Percentiles rank a stretch among this genome's conserved stretches.
phyloP scores from a whole-genome alignment of 1,284 basidiomycete genomes.

The Vanrija sp. region DNA sequence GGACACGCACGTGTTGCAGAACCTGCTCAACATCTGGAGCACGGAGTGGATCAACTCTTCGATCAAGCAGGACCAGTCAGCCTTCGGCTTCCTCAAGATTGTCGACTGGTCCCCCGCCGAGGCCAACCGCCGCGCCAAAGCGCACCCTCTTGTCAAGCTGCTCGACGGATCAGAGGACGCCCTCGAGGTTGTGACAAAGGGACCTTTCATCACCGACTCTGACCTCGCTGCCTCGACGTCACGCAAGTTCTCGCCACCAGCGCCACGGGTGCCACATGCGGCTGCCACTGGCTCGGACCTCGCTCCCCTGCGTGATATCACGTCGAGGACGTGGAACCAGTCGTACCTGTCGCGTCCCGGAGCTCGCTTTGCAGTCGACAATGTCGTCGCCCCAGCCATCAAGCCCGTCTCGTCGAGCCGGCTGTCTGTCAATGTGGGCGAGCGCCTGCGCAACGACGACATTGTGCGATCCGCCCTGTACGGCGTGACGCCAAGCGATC shows the following conservation, averaged over 20 bases:
- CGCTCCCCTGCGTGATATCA: conserved; percentile 54
- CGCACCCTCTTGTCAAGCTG: conserved; percentile 31
- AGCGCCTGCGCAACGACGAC: conserved; percentile 54
- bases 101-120: conserved; percentile 62
- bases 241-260: conserved; percentile 43
- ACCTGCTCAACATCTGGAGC: conserved; percentile 88
- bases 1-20: conserved; percentile 62
- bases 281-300: conserved; percentile 6
- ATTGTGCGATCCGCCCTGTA: conserved; percentile 73
- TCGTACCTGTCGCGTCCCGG: conserved; percentile 76
- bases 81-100: conserved; percentile 74
- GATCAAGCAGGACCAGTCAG: conserved; percentile 56
- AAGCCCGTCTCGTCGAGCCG: conserved; percentile 69
- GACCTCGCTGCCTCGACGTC: conserved; percentile 54
- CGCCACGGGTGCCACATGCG: conserved; percentile 43
- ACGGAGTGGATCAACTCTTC: conserved; percentile 73
- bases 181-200: conserved; percentile 42
- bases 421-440: conserved; percentile 70
- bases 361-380: conserved; percentile 75
- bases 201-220: conserved; percentile 48
- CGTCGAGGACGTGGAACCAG: conserved; percentile 60
- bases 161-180: conserved; percentile 16
- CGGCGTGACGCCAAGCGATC: conserved; percentile 70
- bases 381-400: conserved; percentile 80
- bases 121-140: conserved; percentile 55